Evolutionary conservation across 2,329 filamentous ascomycete genomes (phyloP).

Genomic region (Neoascochyta sp.): DNA sequence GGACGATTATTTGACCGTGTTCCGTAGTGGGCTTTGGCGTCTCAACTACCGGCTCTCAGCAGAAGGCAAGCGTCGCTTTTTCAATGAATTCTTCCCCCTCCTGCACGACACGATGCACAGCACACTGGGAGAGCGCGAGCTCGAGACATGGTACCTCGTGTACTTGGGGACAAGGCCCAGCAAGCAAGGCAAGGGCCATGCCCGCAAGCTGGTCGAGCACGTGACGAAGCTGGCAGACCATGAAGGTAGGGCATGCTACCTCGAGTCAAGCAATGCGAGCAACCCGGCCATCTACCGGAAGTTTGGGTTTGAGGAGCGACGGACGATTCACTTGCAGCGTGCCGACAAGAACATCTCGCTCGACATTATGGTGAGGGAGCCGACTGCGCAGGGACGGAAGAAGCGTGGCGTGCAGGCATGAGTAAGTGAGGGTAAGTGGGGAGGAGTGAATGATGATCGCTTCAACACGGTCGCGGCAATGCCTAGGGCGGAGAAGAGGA

Average conservation of each 20-base stretch:
- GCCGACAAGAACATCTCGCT: constrained; percentile 58
- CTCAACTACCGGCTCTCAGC: constrained; percentile 69
- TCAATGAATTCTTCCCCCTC: constrained; percentile 70
- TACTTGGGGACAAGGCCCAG: constrained; percentile 74
- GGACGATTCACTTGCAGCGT: constrained; percentile 60
- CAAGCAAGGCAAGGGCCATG: constrained; percentile 69
- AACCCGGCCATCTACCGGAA: constrained; percentile 72
- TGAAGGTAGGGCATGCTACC: constrained; percentile 66
- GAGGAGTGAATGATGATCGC: constrained; percentile 8
- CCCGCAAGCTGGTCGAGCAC: constrained; percentile 65
- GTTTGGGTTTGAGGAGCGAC: constrained; percentile 67
- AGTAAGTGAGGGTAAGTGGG: not conserved
- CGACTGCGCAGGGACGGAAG: constrained; percentile 35
- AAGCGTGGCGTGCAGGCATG: constrained; percentile 11
- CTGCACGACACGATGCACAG: constrained; percentile 68
- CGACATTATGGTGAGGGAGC: constrained; percentile 80
- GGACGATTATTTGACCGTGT: constrained; percentile 67
- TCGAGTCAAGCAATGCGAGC: constrained; percentile 68
- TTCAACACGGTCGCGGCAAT: constrained; percentile 21
- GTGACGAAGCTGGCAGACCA: constrained; percentile 64
- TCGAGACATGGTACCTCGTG: constrained; percentile 74
- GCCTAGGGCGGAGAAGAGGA: not conserved
- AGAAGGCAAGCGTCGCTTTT: constrained; percentile 72
- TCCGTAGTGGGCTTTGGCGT: constrained; percentile 75
- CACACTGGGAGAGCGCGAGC: constrained; percentile 64